Conservation (phyloP, 2,329 filamentous ascomycete species). For the Onygena corvina region DNA sequence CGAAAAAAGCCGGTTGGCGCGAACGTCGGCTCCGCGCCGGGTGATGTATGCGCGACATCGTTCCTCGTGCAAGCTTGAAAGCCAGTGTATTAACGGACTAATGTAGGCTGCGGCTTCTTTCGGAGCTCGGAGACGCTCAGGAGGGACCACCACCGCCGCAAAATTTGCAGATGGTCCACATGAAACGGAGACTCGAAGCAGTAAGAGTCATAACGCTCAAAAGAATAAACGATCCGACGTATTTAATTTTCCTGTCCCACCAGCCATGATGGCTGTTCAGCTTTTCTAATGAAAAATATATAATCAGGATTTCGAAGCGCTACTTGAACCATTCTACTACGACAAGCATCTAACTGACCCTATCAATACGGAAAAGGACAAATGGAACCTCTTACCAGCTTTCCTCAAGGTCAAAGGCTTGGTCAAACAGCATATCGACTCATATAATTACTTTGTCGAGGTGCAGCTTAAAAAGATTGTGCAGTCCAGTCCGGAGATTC, state of each 20-base stretch:
- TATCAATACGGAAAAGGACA: conserved; percentile 64
- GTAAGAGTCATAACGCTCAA: conserved; percentile 1
- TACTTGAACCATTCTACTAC: conserved; percentile 59
- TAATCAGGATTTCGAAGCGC: conserved; percentile 44
- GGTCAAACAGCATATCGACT: conserved; percentile 96
- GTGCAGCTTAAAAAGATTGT: conserved; percentile 96
- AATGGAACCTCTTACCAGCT: conserved; percentile 94
- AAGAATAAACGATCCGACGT: conserved; percentile 10
- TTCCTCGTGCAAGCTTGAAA: background rate
- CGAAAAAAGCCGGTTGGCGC: background rate
- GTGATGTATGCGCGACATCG: background rate
- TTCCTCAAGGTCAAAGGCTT: conserved; percentile 95
- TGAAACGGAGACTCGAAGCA: background rate
- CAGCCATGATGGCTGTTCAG: background rate
- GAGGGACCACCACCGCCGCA: background rate
- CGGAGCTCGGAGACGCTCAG: background rate
- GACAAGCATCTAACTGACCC: conserved; percentile 56
- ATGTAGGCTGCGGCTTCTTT: background rate
- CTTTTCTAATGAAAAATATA: background rate
- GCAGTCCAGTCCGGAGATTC: conserved; percentile 73
- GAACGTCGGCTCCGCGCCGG: background rate
- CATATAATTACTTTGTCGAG: conserved; percentile 96
- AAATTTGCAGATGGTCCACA: background rate
- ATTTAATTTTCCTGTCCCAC: background rate
- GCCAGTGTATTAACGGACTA: background rate